Evolutionary conservation across 257 asterid genomes (phyloP).

Genomic region (Fraxinus quadrangulata): DNA sequence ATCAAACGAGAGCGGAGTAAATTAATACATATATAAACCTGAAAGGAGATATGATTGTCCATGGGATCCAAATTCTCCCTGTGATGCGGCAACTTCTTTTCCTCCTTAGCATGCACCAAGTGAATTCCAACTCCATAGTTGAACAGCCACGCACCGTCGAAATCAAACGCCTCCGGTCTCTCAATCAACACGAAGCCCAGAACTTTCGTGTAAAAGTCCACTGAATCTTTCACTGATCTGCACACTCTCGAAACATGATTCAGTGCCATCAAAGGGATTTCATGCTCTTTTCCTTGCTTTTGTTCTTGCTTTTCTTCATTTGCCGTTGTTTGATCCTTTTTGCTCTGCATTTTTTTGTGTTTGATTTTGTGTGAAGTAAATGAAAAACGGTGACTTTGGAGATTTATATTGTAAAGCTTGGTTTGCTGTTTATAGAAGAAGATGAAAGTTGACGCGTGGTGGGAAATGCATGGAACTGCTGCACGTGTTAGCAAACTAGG

Average conservation of each 20-base stretch:
- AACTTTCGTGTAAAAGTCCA: conserved; percentile 60
- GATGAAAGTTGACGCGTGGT: conserved; percentile 36
- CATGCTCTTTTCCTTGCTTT: neutral
- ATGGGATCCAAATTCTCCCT: conserved; percentile 56
- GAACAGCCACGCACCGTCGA: conserved; percentile 85
- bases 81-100: conserved; percentile 39
- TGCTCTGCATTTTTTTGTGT: conserved; percentile 30
- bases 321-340: conserved; percentile 11
- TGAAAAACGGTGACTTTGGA: neutral
- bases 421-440: conserved; percentile 1
- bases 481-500: conserved; percentile 32
- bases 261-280: conserved; percentile 59
- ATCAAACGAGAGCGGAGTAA: neutral
- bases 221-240: conserved; percentile 49
- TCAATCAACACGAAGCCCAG: conserved; percentile 58
- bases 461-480: neutral
- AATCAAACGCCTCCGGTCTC: conserved; percentile 64
- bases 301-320: neutral
- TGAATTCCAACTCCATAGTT: conserved; percentile 84
- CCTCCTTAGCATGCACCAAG: conserved; percentile 53
- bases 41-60: conserved; percentile 76
- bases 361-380: neutral
- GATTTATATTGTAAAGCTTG: no score
- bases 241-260: conserved; percentile 76
- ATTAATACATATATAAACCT: conserved; percentile 29